These are phyloP conservation scores for Yamagishiella unicocca DNA, from an alignment of 139 green algal species.

Conservation along the genomic window DNA sequence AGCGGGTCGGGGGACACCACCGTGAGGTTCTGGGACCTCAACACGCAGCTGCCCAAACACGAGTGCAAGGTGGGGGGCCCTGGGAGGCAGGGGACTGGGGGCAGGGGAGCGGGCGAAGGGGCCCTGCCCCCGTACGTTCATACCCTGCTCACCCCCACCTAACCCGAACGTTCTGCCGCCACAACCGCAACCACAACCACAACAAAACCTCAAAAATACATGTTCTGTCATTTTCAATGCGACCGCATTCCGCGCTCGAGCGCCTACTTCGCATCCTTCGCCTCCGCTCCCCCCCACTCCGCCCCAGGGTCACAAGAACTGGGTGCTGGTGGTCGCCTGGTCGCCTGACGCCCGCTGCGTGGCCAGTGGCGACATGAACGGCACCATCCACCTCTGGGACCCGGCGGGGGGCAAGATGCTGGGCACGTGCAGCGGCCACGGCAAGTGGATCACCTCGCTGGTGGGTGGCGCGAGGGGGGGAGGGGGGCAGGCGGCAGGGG, in stretches of 20 bases:
- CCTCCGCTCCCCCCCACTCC: neutral
- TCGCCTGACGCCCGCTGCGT: conserved; percentile 88
- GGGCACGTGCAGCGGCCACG: conserved; percentile 88
- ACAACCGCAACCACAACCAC: neutral
- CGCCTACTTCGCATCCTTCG: no score
- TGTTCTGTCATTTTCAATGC: no score
- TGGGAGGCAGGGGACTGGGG: neutral
- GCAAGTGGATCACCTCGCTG: conserved; percentile 94
- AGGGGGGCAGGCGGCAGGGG: neutral
- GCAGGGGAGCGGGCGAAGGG: neutral
- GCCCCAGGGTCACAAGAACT: conserved; percentile 87
- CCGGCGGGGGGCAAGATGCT: conserved; percentile 65
- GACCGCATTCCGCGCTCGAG: no score
- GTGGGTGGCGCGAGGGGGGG: conserved; percentile 42
- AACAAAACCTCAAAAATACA: no score
- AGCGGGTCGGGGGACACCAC: conserved; percentile 94
- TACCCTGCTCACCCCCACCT: neutral
- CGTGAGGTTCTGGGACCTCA: conserved; percentile 95
- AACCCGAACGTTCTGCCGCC: no score
- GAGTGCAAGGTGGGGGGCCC: conserved; percentile 82
- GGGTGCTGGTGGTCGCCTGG: conserved; percentile 95
- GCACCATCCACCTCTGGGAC: conserved; percentile 91
- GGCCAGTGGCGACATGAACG: conserved; percentile 91
- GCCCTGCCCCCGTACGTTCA: no score
- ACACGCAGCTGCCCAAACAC: conserved; percentile 85